Percentiles rank a stretch among this genome's conserved stretches.
phyloP scores from a whole-genome alignment of 163 green algal species.

The Chlorella variabilis region DNA sequence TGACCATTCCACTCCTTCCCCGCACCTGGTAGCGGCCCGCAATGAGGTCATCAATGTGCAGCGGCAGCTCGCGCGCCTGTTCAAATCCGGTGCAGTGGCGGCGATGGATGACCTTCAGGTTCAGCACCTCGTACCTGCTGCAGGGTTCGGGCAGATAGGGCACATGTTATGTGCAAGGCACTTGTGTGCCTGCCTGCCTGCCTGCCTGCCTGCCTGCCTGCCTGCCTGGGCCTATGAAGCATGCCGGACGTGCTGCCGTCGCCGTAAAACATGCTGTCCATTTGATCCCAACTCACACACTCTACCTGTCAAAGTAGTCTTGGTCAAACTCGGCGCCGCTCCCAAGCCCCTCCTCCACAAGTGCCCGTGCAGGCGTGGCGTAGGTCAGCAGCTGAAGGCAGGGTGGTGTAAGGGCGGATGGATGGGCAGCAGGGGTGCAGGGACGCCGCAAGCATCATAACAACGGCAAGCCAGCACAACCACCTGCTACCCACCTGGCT shows the following conservation, averaged over 20 bases:
- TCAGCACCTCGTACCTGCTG: conserved; percentile 82
- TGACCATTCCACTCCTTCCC: too few relatives aligned
- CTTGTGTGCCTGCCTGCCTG: not conserved
- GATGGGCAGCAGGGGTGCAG: not conserved
- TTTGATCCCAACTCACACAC: not conserved
- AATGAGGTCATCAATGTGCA: conserved; percentile 75
- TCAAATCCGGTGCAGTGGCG: conserved; percentile 86
- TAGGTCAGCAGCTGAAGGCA: conserved; percentile 24
- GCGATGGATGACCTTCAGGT: conserved; percentile 83
- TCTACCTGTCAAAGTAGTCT: conserved; percentile 44
- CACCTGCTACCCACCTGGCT: conserved; percentile 17
- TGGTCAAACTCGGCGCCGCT: conserved; percentile 40
- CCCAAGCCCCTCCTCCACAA: not conserved
- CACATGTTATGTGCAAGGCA: too few relatives aligned
- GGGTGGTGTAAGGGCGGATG: too few relatives aligned
- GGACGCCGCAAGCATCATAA: too few relatives aligned
- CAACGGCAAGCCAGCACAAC: not conserved
- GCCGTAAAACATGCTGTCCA: too few relatives aligned
- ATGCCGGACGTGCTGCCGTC: too few relatives aligned
- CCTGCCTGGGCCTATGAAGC: too few relatives aligned
- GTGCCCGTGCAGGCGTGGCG: not conserved
- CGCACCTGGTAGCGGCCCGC: conserved; percentile 79
- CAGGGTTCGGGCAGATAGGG: not conserved
- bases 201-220: too few relatives aligned
- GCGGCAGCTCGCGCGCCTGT: conserved; percentile 82